Evolutionary conservation across 768 basidiomycete genomes (phyloP), one percentile per base, ranked within the genome.

Genomic region (Pilatotrama ljubarskyi): DNA sequence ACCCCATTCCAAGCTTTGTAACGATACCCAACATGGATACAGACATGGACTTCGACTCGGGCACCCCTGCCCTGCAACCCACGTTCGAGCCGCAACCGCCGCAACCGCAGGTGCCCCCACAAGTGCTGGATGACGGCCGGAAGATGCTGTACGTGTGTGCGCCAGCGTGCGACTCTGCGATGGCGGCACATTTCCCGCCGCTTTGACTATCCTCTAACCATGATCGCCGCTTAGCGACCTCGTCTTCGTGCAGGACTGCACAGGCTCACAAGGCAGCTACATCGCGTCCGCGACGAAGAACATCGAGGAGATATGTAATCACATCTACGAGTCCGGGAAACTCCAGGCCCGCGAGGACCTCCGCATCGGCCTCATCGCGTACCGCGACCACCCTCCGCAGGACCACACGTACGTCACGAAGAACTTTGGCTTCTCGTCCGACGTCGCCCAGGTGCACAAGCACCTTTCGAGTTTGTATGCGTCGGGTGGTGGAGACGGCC

Each of bases 371-470:
- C 82, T 98, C 59, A 83, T 98, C 64, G 95, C 94, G 41, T 98
- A 95, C 76, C 85, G 96, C 62, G 95, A 98, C 77, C 93, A 98
- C 70, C 95, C 95, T 24, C 95, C 95, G 15, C 95, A 98, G 77
- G 95, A 98, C 71, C 93, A 92, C 68, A 95, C 94, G 55, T 98
- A 95, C 72, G 78, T 98, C 63, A 88, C 88, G 69, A 93, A 90
- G 79, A 95, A 91, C 72, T 93, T 95, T 80, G 92, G 91, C 2
- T 98, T 98, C 76, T 90, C 95, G 22, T 93, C 92, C 11, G 91
- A 96, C 70, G 95, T 96, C 65, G 80, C 83, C 67, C 83, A 90
- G 69, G 91, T 98, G 22, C 90, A 96, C 67, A 86, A 82, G 66
- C 84, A 95, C 71, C 80, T 98, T 41, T 88, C 91, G 44, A 80